A percentile compares a stretch with the other conserved stretches of the same genome.
phyloP scores from a whole-genome alignment of 2,329 filamentous ascomycete species.

The Grosmannia clavigera region DNA sequence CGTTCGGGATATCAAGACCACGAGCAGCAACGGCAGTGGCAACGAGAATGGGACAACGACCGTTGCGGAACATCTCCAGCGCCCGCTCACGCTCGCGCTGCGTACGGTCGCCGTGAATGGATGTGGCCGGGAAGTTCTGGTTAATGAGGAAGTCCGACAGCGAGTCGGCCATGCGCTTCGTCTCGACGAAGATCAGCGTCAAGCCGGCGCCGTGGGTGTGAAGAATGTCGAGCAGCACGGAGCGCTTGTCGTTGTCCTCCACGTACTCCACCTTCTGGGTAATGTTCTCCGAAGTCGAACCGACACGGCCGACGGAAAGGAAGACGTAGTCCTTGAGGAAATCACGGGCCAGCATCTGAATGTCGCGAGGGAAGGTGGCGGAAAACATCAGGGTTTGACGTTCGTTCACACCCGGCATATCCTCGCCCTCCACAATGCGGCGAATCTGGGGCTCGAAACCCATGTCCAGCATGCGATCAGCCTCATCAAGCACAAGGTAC shows the following conservation, averaged over 20 bases:
- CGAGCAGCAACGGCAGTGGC: slow-evolving; percentile 90
- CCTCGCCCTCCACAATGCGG: slow-evolving; percentile 94
- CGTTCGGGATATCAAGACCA: slow-evolving; percentile 89
- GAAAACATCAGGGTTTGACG: slow-evolving; percentile 99
- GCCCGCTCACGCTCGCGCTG: slow-evolving; percentile 98
- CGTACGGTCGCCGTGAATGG: slow-evolving; percentile 96
- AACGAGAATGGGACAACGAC: slow-evolving; percentile 88
- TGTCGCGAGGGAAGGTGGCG: slow-evolving; percentile 96
- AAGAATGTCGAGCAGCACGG: slow-evolving; percentile 90
- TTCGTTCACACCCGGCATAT: slow-evolving; percentile 74
- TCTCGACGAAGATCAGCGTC: slow-evolving; percentile 97
- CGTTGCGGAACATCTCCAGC: slow-evolving; percentile 93
- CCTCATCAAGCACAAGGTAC: slow-evolving; percentile 97
- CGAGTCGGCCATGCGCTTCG: slow-evolving; percentile 98
- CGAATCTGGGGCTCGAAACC: slow-evolving; percentile 99
- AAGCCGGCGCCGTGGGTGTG: slow-evolving; percentile 83
- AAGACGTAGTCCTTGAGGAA: slow-evolving; percentile 99
- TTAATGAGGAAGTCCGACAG: slow-evolving; percentile 97
- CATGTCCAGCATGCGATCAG: slow-evolving; percentile 99
- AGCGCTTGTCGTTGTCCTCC: slow-evolving; percentile 92
- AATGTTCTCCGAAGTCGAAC: slow-evolving; percentile 99
- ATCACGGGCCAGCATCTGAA: slow-evolving; percentile 96
- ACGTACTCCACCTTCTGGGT: slow-evolving; percentile 97
- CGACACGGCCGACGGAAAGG: slow-evolving; percentile 94
- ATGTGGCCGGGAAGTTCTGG: slow-evolving; percentile 95